Evolutionary conservation across 208 protist genomes (phyloP), one percentile per base, ranked within the genome.

Genomic region (Acanthamoeba triangularis): DNA sequence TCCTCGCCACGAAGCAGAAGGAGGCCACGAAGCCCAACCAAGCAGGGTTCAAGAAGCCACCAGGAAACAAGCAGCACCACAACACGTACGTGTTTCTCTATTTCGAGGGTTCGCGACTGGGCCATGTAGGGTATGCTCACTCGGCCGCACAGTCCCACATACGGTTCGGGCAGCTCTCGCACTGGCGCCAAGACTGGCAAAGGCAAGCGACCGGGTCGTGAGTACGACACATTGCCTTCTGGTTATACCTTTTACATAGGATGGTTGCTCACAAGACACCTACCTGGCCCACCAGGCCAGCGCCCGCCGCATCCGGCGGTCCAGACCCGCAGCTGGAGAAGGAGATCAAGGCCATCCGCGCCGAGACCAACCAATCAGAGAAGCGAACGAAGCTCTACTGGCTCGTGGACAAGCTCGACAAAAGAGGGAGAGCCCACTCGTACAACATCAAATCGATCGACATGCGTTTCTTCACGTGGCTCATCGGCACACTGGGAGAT

Each of bases 391-490:
- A 84, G 37, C 74, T 84, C 74, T 52, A 54, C 44, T 6, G 74
- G 33, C 74, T 84, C 37, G 23, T 84, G 5, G 74, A 84, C 16
- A 84, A 84, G 74, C 44, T 84, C 37, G 74, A 10, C 74, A 52
- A 41, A 25, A 14, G 18, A 18, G 74, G 74, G 41, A 28, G 65
- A 8, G 35, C 7, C 30, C 14, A 13, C 30, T 30, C 8, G 0
- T 76, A 35, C 74, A 49, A n/a, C 14, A 84, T 84, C 23, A 16
- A 44, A n/a, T n/a, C 10, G 8, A 84, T 84, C 35, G 74, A 52
- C 13, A 54, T 52, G 7, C 74, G 41, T 11, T 84, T 84, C 37
- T 84, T 84, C 44, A 84, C 74, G 25, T 84, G 74, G 74, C 74
- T 84, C 25, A 28, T 84, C 5, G 74, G 74, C 74, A 30, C 52